These are phyloP conservation scores for Sporothrix humicola DNA, from an alignment of 2,329 filamentous ascomycete genomes.

Conservation along the genomic window DNA sequence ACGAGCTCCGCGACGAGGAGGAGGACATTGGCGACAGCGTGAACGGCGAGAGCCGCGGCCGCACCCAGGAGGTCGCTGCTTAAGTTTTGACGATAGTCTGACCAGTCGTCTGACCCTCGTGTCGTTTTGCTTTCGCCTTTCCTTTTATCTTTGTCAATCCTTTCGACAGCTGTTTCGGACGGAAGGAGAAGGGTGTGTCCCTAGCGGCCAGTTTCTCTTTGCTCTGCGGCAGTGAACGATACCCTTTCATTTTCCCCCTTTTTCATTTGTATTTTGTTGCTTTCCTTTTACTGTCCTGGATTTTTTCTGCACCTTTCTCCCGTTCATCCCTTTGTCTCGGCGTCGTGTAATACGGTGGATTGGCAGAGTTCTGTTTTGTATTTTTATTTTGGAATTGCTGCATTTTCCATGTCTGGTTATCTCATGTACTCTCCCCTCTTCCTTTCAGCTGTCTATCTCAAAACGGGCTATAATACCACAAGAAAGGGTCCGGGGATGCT, in stretches of 20 bases:
- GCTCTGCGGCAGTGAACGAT: constrained; percentile 27
- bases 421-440: constrained; percentile 1
- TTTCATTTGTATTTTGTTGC: no score
- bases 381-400: constrained; percentile 8
- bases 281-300: background rate
- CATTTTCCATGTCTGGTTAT: background rate
- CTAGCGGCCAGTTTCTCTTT: background rate
- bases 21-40: constrained; percentile 54
- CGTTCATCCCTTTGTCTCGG: constrained; percentile 11
- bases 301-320: background rate
- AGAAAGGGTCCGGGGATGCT: background rate
- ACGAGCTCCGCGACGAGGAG: constrained; percentile 43
- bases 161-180: constrained; percentile 11
- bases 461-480: constrained; percentile 14
- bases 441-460: constrained; percentile 9
- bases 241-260: background rate
- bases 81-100: constrained; percentile 42
- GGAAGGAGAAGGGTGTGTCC: constrained; percentile 18
- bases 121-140: constrained; percentile 10
- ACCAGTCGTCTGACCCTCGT: background rate
- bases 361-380: constrained; percentile 2
- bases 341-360: background rate
- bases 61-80: constrained; percentile 59
- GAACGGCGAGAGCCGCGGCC: constrained; percentile 63
- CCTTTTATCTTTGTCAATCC: constrained; percentile 6